Conservation (phyloP, 768 basidiomycete genomes). For the Plicaturopsis crispa region DNA sequence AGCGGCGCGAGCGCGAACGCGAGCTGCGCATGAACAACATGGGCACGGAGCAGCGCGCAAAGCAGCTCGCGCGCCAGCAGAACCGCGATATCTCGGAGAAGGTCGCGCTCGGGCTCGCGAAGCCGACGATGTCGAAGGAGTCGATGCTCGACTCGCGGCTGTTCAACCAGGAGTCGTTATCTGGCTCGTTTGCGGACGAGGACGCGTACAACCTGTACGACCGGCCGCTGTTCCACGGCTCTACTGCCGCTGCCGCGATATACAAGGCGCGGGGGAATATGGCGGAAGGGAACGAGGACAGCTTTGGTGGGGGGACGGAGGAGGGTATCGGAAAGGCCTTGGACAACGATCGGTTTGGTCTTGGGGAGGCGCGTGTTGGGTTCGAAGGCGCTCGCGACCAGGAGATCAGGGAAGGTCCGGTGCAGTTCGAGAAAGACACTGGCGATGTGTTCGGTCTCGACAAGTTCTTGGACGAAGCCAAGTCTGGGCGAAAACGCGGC, state of each 20-base stretch:
- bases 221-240: slow-evolving; percentile 91
- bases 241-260: slow-evolving; percentile 96
- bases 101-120: slow-evolving; percentile 94
- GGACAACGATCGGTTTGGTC: slow-evolving; percentile 87
- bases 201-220: slow-evolving; percentile 96
- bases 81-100: slow-evolving; percentile 99
- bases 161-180: slow-evolving; percentile 93
- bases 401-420: slow-evolving; percentile 86
- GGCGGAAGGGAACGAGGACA: slow-evolving; percentile 78
- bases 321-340: slow-evolving; percentile 89
- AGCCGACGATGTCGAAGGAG: slow-evolving; percentile 94
- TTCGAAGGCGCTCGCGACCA: slow-evolving; percentile 89
- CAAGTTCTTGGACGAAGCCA: slow-evolving; percentile 96
- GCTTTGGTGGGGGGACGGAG: slow-evolving; percentile 91
- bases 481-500: slow-evolving; percentile 88
- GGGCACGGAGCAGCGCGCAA: slow-evolving; percentile 94
- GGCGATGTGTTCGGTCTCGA: slow-evolving; percentile 96
- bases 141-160: slow-evolving; percentile 94
- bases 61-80: slow-evolving; percentile 91
- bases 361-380: slow-evolving; percentile 78
- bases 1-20: slow-evolving; percentile 88
- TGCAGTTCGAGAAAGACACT: slow-evolving; percentile 97
- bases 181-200: slow-evolving; percentile 78
- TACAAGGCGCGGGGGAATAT: slow-evolving; percentile 94
- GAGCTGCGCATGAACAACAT: slow-evolving; percentile 99